Evolutionary conservation across 2,329 filamentous ascomycete genomes (phyloP).

Genomic region (Elsinoe ampelina): DNA sequence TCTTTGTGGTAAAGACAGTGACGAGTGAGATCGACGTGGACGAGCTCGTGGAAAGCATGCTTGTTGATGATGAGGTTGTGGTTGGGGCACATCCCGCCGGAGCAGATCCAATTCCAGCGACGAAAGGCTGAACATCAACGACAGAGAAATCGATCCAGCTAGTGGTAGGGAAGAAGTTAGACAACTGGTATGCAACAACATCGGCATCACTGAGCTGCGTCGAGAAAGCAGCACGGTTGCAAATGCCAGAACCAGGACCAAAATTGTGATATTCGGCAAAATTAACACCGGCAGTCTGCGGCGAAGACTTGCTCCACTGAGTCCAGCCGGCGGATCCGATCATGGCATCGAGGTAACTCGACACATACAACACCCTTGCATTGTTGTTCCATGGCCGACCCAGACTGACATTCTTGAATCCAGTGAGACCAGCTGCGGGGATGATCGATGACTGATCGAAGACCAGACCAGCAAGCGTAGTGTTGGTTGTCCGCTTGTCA

Average conservation of each 20-base stretch:
- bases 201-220: conserved; percentile 29
- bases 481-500: conserved; percentile 32
- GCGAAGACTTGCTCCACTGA: conserved; percentile 24
- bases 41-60: conserved; percentile 19
- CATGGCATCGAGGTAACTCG: conserved; percentile 18
- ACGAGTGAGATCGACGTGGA: conserved; percentile 20
- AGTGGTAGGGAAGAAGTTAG: conserved; percentile 33
- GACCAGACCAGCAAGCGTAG: conserved; percentile 30
- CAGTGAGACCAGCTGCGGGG: conserved; percentile 24
- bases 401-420: conserved; percentile 22
- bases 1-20: conserved; percentile 18
- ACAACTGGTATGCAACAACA: conserved; percentile 33
- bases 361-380: conserved; percentile 19
- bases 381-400: conserved; percentile 22
- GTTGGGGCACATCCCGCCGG: conserved; percentile 21
- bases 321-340: conserved; percentile 24
- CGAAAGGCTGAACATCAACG: conserved; percentile 32
- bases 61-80: conserved; percentile 20
- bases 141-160: conserved; percentile 36
- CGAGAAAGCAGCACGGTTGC: conserved; percentile 29
- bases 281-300: conserved; percentile 22
- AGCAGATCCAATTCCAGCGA: conserved; percentile 25
- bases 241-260: conserved; percentile 28
- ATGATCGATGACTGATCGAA: conserved; percentile 30
- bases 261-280: conserved; percentile 32